Conservation (phyloP, 2,329 filamentous ascomycete species). For the Cryphonectria carpinicola region DNA sequence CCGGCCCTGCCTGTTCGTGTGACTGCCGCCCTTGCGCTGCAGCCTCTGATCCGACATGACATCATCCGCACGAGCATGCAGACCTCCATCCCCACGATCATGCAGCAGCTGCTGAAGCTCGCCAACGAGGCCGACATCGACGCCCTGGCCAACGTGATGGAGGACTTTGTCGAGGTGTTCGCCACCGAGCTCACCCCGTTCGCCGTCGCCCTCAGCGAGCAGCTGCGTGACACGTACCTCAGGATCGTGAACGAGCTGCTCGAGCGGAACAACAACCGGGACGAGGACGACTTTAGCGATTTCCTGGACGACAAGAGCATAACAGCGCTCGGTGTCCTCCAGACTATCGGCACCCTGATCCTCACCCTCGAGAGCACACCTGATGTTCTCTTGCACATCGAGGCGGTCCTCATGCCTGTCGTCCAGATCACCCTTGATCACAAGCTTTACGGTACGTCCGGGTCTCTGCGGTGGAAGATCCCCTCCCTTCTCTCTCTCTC, state of each 20-base stretch:
- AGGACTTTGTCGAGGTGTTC: constrained; percentile 98
- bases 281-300: constrained; percentile 80
- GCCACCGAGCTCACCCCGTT: constrained; percentile 96
- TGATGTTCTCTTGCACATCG: constrained; percentile 90
- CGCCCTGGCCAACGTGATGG: constrained; percentile 97
- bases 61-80: constrained; percentile 95
- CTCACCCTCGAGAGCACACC: constrained; percentile 96
- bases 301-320: constrained; percentile 99
- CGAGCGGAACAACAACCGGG: constrained; percentile 80
- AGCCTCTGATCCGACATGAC: constrained; percentile 94
- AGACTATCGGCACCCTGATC: constrained; percentile 97
- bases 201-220: constrained; percentile 92
- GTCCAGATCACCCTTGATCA: constrained; percentile 96
- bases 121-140: constrained; percentile 98
- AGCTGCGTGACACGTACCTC: constrained; percentile 93
- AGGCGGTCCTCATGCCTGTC: constrained; percentile 95
- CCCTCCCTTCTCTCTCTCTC: not conserved
- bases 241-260: constrained; percentile 90
- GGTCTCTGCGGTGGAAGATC: too few relatives aligned
- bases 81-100: constrained; percentile 96
- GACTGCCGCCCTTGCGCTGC: constrained; percentile 88
- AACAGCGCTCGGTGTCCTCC: constrained; percentile 90
- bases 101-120: constrained; percentile 96
- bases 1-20: constrained; percentile 91
- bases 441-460: constrained; percentile 79